Percentiles rank a stretch among this genome's conserved stretches.
Conservation (phyloP, 768 basidiomycete genomes). For the Mycena vulgaris region DNA sequence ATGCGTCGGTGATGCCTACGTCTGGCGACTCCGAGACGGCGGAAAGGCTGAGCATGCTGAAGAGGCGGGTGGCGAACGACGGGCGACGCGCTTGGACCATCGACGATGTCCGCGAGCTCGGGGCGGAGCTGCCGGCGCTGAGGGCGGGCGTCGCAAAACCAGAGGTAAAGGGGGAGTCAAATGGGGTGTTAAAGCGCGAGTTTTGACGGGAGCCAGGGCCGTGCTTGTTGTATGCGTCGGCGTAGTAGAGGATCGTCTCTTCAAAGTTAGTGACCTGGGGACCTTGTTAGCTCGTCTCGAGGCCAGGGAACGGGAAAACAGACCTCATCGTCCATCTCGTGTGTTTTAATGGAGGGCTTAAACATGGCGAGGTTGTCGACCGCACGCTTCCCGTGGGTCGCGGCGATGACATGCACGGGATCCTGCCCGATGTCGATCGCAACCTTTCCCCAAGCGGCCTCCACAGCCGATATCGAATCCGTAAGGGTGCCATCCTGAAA, state of each 20-base stretch:
- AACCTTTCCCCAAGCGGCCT: slow-evolving; percentile 83
- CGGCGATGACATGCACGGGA: slow-evolving; percentile 76
- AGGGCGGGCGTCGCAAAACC: slow-evolving; percentile 59
- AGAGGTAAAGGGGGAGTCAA: slow-evolving; percentile 42
- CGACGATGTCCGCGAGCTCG: slow-evolving; percentile 4
- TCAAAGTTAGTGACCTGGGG: slow-evolving; percentile 67
- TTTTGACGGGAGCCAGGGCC: slow-evolving; percentile 54
- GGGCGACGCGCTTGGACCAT: slow-evolving; percentile 10
- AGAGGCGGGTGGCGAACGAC: slow-evolving; percentile 2
- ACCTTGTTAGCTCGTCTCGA: neutral
- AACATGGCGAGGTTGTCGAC: slow-evolving; percentile 79
- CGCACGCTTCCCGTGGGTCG: slow-evolving; percentile 84
- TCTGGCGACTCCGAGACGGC: neutral
- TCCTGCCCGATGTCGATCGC: slow-evolving; percentile 79
- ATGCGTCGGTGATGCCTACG: neutral
- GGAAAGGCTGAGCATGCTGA: slow-evolving; percentile 2
- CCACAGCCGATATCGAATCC: slow-evolving; percentile 81
- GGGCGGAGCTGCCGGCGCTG: slow-evolving; percentile 32
- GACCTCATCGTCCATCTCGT: slow-evolving; percentile 69
- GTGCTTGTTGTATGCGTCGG: slow-evolving; percentile 69
- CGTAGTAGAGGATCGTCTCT: slow-evolving; percentile 75
- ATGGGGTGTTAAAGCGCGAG: slow-evolving; percentile 38
- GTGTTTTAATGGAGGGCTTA: slow-evolving; percentile 61
- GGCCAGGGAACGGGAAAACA: neutral
- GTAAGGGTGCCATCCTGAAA: slow-evolving; percentile 77